Evolutionary conservation across 768 basidiomycete species (phyloP), one percentile per base, ranked within the genome.

Genomic region (Megacollybia marginata): DNA sequence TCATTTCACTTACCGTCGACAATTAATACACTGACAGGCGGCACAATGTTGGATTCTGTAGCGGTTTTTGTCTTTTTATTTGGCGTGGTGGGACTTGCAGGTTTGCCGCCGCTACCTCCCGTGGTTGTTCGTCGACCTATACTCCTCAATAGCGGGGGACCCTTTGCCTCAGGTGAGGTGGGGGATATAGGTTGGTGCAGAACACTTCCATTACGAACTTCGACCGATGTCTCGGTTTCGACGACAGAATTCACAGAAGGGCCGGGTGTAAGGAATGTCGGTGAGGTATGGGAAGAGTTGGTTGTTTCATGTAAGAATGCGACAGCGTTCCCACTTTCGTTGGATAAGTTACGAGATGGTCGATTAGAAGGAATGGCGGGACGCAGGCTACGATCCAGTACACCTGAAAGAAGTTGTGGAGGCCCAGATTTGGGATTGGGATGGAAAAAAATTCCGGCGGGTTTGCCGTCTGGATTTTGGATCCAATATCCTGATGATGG

Each of bases 11-110:
- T 55, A 92, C 95, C 95, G 65, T 99, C 96, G 35, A 98, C 96
- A 59, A 99, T 96, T 58, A 99, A 76, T 1, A 99, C 96, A 58
- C 89, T 95, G 62, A 99, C 97, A 0, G 96, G 96, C 3, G 96
- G 96, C 2, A 95, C 86, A 32, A 97, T 85, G 52, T 82, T 83
- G 23, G 76, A 74, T 49, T 89, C 86, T 7, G 72, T 62, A 8
- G 23, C 23, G 6, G 69, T 55, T 68, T 58, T 81, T 83, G 20
- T 67, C 67, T 47, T 31, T 40, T 28, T 28, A 28, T 28, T 28
- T 28, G 23, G 23, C 23, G 23, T 28, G 23, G 23, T 28, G 23
- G 23, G 6, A 28, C 23, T 28, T 6, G 23, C 23, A 6, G 23
- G 23, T 28, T 28, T 28, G 23, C 23, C 23, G 23, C 23, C 23